Evolutionary conservation across 1,284 basidiomycete species (phyloP).

Genomic region (Leccinum griseonigrum): DNA sequence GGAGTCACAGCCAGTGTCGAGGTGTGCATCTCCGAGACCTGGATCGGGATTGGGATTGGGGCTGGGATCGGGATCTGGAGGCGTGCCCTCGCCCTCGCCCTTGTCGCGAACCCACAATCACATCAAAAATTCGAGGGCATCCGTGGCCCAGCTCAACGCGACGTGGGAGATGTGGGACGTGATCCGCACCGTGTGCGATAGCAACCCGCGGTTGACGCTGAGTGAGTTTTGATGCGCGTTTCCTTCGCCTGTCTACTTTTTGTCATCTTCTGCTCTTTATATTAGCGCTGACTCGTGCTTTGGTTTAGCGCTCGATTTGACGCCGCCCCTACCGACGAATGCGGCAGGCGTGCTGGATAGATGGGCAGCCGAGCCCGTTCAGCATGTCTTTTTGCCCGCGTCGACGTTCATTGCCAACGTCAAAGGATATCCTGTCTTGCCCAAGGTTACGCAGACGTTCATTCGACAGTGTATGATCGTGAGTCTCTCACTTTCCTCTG

Average conservation of each 20-base stretch:
- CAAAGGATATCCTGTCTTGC: constrained; percentile 96
- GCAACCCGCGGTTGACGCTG: constrained; percentile 78
- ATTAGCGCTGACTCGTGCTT: constrained; percentile 9
- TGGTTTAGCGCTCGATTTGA: constrained; percentile 80
- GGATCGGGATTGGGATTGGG: not conserved
- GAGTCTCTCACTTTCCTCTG: constrained; percentile 29
- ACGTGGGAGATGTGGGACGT: constrained; percentile 99
- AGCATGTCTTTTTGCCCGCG: constrained; percentile 86
- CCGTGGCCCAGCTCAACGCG: constrained; percentile 68
- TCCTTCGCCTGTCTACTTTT: not conserved
- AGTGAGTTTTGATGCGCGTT: constrained; percentile 64
- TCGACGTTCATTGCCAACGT: constrained; percentile 93
- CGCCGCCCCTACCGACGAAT: constrained; percentile 76
- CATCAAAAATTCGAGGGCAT: constrained; percentile 29
- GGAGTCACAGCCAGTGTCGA: constrained; percentile 4
- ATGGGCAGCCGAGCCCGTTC: constrained; percentile 92
- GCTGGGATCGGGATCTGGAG: not conserved
- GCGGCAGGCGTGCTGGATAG: constrained; percentile 64
- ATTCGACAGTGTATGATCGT: constrained; percentile 87
- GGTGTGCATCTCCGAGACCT: constrained; percentile 34
- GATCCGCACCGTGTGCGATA: constrained; percentile 86
- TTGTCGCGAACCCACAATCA: constrained; percentile 12
- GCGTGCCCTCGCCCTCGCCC: not conserved
- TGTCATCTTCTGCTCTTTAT: not conserved
- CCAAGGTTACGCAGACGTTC: constrained; percentile 88